Conservation (phyloP, 2,329 filamentous ascomycete genomes). For the Cladophialophora chaetospira region DNA sequence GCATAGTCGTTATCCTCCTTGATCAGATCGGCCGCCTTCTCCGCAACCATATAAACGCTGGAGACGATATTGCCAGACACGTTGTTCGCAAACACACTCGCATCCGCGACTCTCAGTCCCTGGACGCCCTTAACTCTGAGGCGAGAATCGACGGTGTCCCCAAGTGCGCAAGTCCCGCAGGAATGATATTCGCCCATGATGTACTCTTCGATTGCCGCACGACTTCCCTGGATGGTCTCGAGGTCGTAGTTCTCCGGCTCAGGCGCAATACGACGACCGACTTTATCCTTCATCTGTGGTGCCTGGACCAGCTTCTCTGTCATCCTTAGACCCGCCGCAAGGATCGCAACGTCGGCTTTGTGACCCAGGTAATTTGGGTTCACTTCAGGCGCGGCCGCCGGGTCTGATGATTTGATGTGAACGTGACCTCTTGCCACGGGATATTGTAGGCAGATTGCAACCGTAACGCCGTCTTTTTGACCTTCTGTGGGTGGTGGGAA, state of each 20-base stretch:
- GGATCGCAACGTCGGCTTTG: slow-evolving; percentile 47
- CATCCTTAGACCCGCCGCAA: slow-evolving; percentile 33
- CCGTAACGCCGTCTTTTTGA: slow-evolving; percentile 53
- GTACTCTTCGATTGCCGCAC: slow-evolving; percentile 18
- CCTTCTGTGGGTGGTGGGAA: slow-evolving; percentile 38
- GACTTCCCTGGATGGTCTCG: slow-evolving; percentile 14
- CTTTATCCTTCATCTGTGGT: slow-evolving; percentile 20
- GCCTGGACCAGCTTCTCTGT: slow-evolving; percentile 16
- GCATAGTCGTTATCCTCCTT: slow-evolving; percentile 34
- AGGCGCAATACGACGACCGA: slow-evolving; percentile 21
- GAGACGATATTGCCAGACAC: slow-evolving; percentile 37
- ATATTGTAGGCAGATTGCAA: slow-evolving; percentile 54
- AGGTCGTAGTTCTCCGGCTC: slow-evolving; percentile 16
- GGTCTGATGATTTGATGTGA: slow-evolving; percentile 44
- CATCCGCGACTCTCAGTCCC: slow-evolving; percentile 41
- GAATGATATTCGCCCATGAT: slow-evolving; percentile 29
- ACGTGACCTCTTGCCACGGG: slow-evolving; percentile 54
- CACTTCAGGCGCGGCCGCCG: slow-evolving; percentile 42
- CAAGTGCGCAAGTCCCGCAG: slow-evolving; percentile 43
- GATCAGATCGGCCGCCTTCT: slow-evolving; percentile 41
- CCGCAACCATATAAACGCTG: slow-evolving; percentile 40
- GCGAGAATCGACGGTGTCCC: slow-evolving; percentile 40
- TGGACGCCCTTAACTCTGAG: slow-evolving; percentile 37
- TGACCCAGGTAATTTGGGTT: slow-evolving; percentile 50
- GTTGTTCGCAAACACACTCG: slow-evolving; percentile 38